Percentiles rank a stretch among this genome's conserved stretches.
These are phyloP conservation scores for Anaeromyces robustus DNA, from an alignment of 192 early-diverging fungal species.

Conservation along the genomic window DNA sequence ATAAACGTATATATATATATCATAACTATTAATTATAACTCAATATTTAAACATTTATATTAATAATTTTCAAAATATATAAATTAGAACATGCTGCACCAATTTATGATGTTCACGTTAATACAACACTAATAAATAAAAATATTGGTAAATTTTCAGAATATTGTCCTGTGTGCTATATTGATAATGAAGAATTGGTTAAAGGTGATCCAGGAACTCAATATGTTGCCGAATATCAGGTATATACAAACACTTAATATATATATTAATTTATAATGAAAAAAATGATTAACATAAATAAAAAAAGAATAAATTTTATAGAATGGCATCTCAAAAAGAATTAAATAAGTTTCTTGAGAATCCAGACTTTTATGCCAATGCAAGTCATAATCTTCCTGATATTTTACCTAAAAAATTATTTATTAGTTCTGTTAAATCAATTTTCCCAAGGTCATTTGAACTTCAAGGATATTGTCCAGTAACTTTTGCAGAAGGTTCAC, in stretches of 20 bases:
- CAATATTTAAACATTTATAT: too few species aligned
- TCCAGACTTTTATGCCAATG: conserved; percentile 18
- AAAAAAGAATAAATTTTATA: conserved; percentile 21
- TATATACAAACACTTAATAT: conserved; percentile 1
- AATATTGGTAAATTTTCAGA: conserved; percentile 21
- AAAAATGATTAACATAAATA: too few species aligned
- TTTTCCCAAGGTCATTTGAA: conserved; percentile 32
- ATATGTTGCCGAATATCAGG: conserved; percentile 29
- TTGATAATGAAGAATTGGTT: conserved; percentile 17
- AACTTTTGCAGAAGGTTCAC: conserved; percentile 18
- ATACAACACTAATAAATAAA: conserved; percentile 4
- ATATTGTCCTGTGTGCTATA: conserved; percentile 28
- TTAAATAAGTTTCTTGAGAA: conserved; percentile 18
- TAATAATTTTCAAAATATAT: too few species aligned
- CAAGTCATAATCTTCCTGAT: conserved; percentile 15
- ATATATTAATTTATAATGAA: too few species aligned
- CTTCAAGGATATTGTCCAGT: conserved; percentile 45
- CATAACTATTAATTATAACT: too few species aligned
- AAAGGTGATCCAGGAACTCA: conserved; percentile 8
- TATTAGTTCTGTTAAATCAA: conserved; percentile 8
- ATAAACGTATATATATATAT: neutral
- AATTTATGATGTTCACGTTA: conserved; percentile 18
- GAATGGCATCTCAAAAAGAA: conserved; percentile 10
- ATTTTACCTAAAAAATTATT: conserved; percentile 14
- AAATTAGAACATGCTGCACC: conserved; percentile 19